A percentile compares a stretch with the other conserved stretches of the same genome.
Conservation (phyloP, 2,329 filamentous ascomycete genomes). For the Sordariomycetes sp. region DNA sequence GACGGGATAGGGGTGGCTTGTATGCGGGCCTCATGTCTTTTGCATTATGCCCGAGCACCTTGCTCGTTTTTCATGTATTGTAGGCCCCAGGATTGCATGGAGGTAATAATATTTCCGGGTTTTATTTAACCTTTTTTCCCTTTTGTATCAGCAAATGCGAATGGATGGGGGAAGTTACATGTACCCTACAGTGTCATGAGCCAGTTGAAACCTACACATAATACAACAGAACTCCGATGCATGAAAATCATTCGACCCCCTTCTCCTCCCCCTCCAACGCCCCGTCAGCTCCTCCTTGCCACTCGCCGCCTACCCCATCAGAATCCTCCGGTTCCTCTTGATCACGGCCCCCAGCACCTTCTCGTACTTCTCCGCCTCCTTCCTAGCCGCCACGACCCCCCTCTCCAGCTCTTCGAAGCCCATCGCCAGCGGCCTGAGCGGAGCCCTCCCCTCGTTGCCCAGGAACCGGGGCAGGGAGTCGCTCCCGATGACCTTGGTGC, state of each 20-base stretch:
- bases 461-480: conserved; percentile 29
- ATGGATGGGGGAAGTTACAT: no score
- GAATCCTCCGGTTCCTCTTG: conserved; percentile 45
- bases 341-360: conserved; percentile 49
- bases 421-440: conserved; percentile 38
- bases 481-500: not conserved
- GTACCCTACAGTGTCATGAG: no score
- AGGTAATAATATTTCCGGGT: no score
- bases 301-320: conserved; percentile 22
- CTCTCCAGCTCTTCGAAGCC: conserved; percentile 53
- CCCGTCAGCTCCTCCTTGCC: not conserved
- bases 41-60: not conserved
- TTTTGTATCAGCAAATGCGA: no score
- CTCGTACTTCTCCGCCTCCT: conserved; percentile 52
- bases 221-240: not conserved
- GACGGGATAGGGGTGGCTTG: not conserved
- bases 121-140: no score
- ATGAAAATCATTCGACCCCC: not conserved
- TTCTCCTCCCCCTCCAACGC: not conserved
- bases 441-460: conserved; percentile 16
- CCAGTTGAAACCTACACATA: not conserved
- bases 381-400: conserved; percentile 37
- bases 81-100: not conserved
- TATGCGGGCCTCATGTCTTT: no score
- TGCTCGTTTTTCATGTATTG: not conserved